Conservation (phyloP, 768 basidiomycete genomes). For the Erythrobasidium yunnanense region DNA sequence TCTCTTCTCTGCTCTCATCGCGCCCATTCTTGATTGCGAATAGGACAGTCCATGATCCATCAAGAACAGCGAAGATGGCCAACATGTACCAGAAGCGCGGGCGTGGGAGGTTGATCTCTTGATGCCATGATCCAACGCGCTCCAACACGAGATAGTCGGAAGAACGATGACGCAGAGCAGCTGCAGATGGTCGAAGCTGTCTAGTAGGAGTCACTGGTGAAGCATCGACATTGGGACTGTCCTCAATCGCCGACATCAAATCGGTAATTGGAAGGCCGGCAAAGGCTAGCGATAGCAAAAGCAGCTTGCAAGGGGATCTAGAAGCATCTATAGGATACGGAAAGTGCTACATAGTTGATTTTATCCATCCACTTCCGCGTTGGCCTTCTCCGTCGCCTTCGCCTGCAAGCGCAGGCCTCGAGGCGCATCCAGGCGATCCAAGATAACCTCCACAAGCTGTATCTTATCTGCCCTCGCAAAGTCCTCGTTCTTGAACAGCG, state of each 20-base stretch:
- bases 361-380: conserved; percentile 4
- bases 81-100: conserved; percentile 13
- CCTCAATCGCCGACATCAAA: too few species aligned
- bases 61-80: background rate
- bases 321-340: background rate
- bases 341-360: background rate
- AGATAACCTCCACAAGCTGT: conserved; percentile 62
- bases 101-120: conserved; percentile 14
- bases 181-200: background rate
- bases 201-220: background rate
- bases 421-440: conserved; percentile 65
- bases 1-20: background rate
- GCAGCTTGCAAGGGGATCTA: too few species aligned
- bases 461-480: conserved; percentile 60
- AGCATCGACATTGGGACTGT: too few species aligned
- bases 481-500: conserved; percentile 53
- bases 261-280: too few species aligned
- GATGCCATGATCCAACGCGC: background rate
- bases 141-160: conserved; percentile 21
- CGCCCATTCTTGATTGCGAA: background rate
- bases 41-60: conserved; percentile 3
- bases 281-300: too few species aligned
- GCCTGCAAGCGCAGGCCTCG: conserved; percentile 37
- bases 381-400: conserved; percentile 26
- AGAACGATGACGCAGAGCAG: background rate